Conservation (phyloP, 192 early-diverging fungal species). For the Backusella tuberculispora region DNA sequence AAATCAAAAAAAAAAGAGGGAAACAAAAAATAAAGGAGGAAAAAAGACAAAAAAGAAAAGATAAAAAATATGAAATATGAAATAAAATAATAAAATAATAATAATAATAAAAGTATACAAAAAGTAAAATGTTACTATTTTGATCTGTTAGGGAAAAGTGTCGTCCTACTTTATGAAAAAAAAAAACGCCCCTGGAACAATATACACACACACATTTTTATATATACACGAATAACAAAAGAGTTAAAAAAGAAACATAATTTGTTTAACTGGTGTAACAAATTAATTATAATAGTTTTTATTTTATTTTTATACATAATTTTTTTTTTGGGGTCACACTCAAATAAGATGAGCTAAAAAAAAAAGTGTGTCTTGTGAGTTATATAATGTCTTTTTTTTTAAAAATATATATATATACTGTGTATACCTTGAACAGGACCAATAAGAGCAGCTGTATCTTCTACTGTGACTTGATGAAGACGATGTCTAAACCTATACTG, state of each 20-base stretch:
- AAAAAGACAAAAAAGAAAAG: not conserved
- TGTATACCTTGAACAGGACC: conserved; percentile 20
- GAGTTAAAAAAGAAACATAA: not conserved
- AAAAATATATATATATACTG: not conserved
- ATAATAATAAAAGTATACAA: not conserved
- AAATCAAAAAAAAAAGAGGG: not conserved
- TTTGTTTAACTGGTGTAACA: conserved; percentile 32
- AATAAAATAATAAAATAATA: conserved; percentile 8
- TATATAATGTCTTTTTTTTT: too few relatives aligned
- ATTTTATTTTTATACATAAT: conserved; percentile 28
- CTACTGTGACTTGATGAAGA: conserved; percentile 24
- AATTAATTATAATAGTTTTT: conserved; percentile 2
- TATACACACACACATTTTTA: not conserved
- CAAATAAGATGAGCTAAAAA: conserved; percentile 27
- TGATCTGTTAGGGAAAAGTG: conserved; percentile 19
- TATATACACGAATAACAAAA: too few relatives aligned
- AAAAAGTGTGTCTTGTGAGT: conserved; percentile 1
- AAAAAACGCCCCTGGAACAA: not conserved
- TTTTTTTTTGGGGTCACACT: conserved; percentile 5
- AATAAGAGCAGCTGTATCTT: conserved; percentile 19
- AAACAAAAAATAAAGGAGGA: conserved; percentile 10
- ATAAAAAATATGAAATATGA: conserved; percentile 5
- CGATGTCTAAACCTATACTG: conserved; percentile 29
- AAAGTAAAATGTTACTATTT: conserved; percentile 24
- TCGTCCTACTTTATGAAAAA: conserved; percentile 14